Evolutionary conservation across 1,139 yeast species (phyloP).

Genomic region (Saccharomyces pastorianus): DNA sequence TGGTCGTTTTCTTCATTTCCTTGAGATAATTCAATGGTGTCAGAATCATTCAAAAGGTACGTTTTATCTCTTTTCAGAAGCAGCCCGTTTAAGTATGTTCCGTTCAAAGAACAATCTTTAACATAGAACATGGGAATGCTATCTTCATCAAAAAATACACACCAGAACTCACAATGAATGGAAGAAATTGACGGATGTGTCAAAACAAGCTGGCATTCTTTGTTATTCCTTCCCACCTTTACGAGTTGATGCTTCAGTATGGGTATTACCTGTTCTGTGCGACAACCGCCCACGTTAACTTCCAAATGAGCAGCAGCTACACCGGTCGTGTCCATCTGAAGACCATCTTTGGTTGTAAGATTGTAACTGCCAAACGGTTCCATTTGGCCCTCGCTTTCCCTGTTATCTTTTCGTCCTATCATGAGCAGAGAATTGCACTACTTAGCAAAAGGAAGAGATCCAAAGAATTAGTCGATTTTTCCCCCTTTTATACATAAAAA

Average conservation of each 20-base stretch:
- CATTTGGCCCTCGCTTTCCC: not conserved
- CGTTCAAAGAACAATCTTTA: slow-evolving; percentile 48
- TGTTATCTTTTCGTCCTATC: not conserved
- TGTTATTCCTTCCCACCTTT: slow-evolving; percentile 32
- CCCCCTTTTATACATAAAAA: not conserved
- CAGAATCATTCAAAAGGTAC: slow-evolving; percentile 39
- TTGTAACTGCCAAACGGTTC: not conserved
- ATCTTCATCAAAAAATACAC: slow-evolving; percentile 42
- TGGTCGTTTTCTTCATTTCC: slow-evolving; percentile 20
- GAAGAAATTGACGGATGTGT: slow-evolving; percentile 36
- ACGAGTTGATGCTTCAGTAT: slow-evolving; percentile 19
- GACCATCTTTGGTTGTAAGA: not conserved
- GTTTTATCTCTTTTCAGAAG: slow-evolving; percentile 33
- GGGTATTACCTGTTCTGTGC: not conserved
- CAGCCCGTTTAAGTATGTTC: slow-evolving; percentile 40
- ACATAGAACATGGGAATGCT: slow-evolving; percentile 45
- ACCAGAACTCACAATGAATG: slow-evolving; percentile 43
- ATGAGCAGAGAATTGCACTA: not conserved
- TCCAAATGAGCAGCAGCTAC: not conserved
- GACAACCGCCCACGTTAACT: not conserved
- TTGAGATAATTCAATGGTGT: slow-evolving; percentile 36
- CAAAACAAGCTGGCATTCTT: slow-evolving; percentile 28
- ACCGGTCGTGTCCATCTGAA: not conserved
- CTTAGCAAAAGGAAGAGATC: not conserved
- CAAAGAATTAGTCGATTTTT: not conserved